Base-by-base conservation (phyloP, 2,329 filamentous ascomycete species). In the Monosporascus sp. region DNA sequence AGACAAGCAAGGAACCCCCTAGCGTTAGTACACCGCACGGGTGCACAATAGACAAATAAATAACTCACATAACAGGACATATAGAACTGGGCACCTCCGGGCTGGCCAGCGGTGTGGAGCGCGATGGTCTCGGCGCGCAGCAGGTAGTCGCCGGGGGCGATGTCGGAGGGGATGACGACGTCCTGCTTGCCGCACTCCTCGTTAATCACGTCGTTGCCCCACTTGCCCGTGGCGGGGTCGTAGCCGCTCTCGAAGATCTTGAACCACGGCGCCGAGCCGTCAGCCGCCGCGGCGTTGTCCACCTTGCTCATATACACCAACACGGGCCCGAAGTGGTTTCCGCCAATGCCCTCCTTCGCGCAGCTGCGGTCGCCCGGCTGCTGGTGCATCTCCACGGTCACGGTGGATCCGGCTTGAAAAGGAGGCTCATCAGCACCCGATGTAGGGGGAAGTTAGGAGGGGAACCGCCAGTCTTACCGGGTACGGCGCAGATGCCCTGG, bases 251-350 rank as follows among this genome's bases (percentile, higher is more conserved):
- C 69, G 62, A 72, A 77, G 59, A 80, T 70, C 68, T 81, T 81
- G 70, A 80, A 80, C 76, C 76, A 80, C 4, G 67, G 67, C 3
- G 68, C 64, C 9, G 72, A 72, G 27, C 72, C 72, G 54, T 73
- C 69, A 50, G 76, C 74, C 1, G 70, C 71, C 24, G 69, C 60
- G 3, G 77, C 74, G 58, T 79, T 74, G 4, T 66, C 58, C 4
- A 81, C 78, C 57, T 77, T 75, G 58, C 70, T 70, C 55, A 79
- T 63, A 66, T 80, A 79, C 3, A 74, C 71, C 27, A 75, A 67
- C 8, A 80, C 73, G 2, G 78, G 77, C 1, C 77, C 77, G 61
- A 75, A 77, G 65, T 81, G 78, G 48, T 73, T 72, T 27, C 78
- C 77, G 22, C 78, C 78, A 55, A 81, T 79, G 24, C 76, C 78